Evolutionary conservation across 1,284 basidiomycete species (phyloP).

Genomic region (Trichosporon faecale): DNA sequence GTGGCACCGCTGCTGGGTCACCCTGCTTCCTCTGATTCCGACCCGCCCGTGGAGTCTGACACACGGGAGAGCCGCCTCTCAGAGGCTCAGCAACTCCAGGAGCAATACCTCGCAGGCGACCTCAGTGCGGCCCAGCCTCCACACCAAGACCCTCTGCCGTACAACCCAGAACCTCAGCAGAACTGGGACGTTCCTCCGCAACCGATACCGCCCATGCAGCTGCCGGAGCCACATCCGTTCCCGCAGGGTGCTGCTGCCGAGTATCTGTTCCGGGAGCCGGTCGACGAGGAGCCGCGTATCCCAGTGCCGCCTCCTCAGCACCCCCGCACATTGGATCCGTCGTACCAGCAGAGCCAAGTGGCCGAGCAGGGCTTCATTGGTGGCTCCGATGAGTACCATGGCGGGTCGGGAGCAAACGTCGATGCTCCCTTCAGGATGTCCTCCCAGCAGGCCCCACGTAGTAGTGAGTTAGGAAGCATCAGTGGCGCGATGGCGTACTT

Average conservation of each 20-base stretch:
- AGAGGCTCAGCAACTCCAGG: neutral
- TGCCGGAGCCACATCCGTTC: neutral
- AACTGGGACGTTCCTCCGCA: neutral
- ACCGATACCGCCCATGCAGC: neutral
- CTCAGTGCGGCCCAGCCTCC: neutral
- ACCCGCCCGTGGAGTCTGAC: neutral
- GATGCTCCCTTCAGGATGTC: neutral
- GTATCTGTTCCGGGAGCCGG: neutral
- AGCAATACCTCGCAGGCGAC: neutral
- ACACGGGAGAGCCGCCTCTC: neutral
- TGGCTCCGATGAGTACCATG: neutral
- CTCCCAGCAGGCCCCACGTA: neutral
- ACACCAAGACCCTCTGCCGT: neutral
- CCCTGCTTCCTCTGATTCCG: neutral
- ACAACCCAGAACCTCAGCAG: neutral
- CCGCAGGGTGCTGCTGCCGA: neutral
- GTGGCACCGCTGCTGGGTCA: neutral
- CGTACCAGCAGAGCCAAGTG: neutral
- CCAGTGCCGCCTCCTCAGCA: neutral
- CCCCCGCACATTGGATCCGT: neutral
- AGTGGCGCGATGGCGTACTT: neutral
- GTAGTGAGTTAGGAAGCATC: neutral
- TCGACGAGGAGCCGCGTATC: neutral
- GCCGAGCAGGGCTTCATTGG: neutral
- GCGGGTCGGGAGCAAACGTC: neutral